Conservation (phyloP, 371 early-diverging fungal species). For the Blastocladiella emersonii region DNA sequence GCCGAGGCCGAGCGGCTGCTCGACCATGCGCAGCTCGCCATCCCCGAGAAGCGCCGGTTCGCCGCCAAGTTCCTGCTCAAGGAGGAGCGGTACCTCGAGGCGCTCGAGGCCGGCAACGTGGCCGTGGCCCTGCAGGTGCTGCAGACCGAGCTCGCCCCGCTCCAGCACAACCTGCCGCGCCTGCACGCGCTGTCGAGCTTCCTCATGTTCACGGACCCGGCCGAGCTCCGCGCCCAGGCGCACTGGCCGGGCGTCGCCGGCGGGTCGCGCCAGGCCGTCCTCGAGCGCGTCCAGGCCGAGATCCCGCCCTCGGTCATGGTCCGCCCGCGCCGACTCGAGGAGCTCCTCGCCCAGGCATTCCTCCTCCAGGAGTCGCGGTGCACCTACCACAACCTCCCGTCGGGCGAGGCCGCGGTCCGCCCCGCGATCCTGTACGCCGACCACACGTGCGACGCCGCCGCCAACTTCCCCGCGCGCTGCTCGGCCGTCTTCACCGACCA, state of each 20-base stretch:
- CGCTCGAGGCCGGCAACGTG: conserved; percentile 41
- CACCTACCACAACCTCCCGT: conserved; percentile 46
- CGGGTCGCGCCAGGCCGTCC: conserved; percentile 45
- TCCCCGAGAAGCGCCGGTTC: conserved; percentile 17
- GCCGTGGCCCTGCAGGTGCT: conserved; percentile 53
- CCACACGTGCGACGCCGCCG: conserved; percentile 52
- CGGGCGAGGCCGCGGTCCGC: conserved; percentile 21
- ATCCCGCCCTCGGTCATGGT: conserved; percentile 66
- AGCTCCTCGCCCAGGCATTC: conserved; percentile 66
- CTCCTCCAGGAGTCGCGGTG: conserved; percentile 59
- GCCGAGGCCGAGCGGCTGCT: conserved; percentile 37
- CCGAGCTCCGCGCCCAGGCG: conserved; percentile 36
- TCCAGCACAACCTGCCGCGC: conserved; percentile 40
- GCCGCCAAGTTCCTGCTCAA: background rate
- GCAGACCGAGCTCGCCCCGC: conserved; percentile 55
- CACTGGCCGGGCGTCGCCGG: conserved; percentile 68
- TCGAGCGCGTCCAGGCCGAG: conserved; percentile 51
- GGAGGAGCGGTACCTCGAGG: conserved; percentile 70
- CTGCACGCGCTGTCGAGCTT: conserved; percentile 25
- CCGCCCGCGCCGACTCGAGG: conserved; percentile 62
- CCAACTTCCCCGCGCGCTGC: conserved; percentile 36
- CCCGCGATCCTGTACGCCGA: conserved; percentile 38
- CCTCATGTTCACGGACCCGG: conserved; percentile 46
- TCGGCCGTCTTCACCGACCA: conserved; percentile 59
- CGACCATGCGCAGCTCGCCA: conserved; percentile 22